Evolutionary conservation across 306 rosid genomes (phyloP).

Genomic region (Benincasa hispida): DNA sequence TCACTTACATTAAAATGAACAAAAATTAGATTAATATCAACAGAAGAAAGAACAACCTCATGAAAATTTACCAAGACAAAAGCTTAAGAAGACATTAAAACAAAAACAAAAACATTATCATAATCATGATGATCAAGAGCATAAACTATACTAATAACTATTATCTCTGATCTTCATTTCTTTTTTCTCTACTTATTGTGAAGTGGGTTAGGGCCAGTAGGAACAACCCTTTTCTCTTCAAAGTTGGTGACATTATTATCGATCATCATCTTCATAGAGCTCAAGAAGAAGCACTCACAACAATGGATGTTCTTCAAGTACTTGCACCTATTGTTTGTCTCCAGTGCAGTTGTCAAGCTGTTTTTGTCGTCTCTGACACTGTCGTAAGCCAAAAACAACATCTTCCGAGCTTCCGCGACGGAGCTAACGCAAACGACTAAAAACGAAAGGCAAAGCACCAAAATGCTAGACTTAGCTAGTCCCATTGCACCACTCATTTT

Average conservation of each 20-base stretch:
- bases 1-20: background rate
- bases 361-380: constrained; percentile 19
- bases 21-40: background rate
- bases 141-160: background rate
- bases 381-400: background rate
- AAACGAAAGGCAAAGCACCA: background rate
- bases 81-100: background rate
- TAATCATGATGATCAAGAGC: background rate
- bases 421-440: background rate
- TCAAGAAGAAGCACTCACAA: constrained; percentile 13
- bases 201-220: constrained; percentile 83
- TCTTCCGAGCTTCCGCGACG: constrained; percentile 24
- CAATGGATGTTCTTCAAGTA: constrained; percentile 11
- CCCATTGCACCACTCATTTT: background rate
- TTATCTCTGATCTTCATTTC: background rate
- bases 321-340: constrained; percentile 20
- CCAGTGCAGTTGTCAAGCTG: constrained; percentile 11
- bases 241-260: constrained; percentile 12
- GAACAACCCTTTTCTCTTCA: constrained; percentile 64
- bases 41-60: background rate
- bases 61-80: background rate
- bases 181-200: constrained; percentile 48
- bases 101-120: background rate
- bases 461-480: background rate
- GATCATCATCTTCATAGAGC: constrained; percentile 7